Percentiles rank a stretch among this genome's conserved stretches.
Evolutionary conservation across 805 yeast species (phyloP).

Genomic region (Clavispora asparagi): DNA sequence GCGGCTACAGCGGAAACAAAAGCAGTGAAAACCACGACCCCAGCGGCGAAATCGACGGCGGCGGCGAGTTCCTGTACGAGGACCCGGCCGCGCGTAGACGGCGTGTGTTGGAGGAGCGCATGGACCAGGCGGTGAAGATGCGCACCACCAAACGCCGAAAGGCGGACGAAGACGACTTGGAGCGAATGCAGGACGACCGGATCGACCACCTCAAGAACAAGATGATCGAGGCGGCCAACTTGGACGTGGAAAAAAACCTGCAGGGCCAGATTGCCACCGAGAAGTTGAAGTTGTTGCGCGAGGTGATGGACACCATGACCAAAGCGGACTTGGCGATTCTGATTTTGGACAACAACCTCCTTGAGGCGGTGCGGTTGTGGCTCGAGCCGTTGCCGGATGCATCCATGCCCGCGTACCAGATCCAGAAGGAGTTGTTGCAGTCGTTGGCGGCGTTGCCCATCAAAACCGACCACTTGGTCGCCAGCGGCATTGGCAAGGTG

Average conservation of each 20-base stretch:
- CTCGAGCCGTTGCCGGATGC: slow-evolving; percentile 97
- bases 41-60: slow-evolving; percentile 3
- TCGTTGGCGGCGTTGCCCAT: slow-evolving; percentile 79
- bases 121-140: slow-evolving; percentile 71
- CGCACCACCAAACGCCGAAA: slow-evolving; percentile 56
- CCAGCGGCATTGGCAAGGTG: slow-evolving; percentile 90
- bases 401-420: slow-evolving; percentile 94
- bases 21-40: too few relatives aligned
- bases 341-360: slow-evolving; percentile 84
- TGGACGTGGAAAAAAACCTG: slow-evolving; percentile 57
- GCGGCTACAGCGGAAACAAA: slow-evolving; percentile 1
- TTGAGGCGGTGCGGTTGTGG: slow-evolving; percentile 95
- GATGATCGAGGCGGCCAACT: slow-evolving; percentile 85
- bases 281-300: slow-evolving; percentile 74
- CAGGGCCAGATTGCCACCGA: slow-evolving; percentile 67
- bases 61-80: slow-evolving; percentile 20
- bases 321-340: slow-evolving; percentile 87
- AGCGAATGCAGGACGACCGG: slow-evolving; percentile 89
- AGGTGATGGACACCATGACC: slow-evolving; percentile 68
- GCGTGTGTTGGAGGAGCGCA: slow-evolving; percentile 71
- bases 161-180: slow-evolving; percentile 89
- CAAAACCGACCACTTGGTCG: slow-evolving; percentile 91
- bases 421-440: slow-evolving; percentile 78
- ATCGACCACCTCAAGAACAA: slow-evolving; percentile 75
- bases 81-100: slow-evolving; percentile 48